Conservation (phyloP, 257 asterid species). For the Linaria vulgaris region DNA sequence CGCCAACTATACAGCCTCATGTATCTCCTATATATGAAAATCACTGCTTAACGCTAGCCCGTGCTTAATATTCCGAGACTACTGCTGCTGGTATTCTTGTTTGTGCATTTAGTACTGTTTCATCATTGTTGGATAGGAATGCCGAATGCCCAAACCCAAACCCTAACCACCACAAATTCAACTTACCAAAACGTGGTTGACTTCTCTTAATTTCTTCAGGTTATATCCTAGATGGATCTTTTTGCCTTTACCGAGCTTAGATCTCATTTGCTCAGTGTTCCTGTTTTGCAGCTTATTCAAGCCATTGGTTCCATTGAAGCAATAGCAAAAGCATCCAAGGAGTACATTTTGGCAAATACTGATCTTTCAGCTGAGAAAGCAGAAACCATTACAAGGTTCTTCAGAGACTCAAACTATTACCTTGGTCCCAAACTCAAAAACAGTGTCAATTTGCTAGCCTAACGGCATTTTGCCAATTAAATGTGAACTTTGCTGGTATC, state of each 20-base stretch:
- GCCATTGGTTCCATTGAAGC: slow-evolving; percentile 96
- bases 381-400: slow-evolving; percentile 69
- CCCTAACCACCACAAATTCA: too few species aligned
- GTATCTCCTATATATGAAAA: background rate
- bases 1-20: background rate
- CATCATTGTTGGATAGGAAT: background rate
- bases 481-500: background rate
- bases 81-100: slow-evolving; percentile 1
- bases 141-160: too few species aligned
- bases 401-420: slow-evolving; percentile 75
- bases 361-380: slow-evolving; percentile 93
- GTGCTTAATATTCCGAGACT: slow-evolving; percentile 5
- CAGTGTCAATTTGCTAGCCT: slow-evolving; percentile 14
- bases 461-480: background rate
- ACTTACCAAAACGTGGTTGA: background rate
- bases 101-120: background rate
- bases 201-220: background rate
- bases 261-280: slow-evolving; percentile 7
- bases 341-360: slow-evolving; percentile 69
- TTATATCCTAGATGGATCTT: background rate
- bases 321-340: slow-evolving; percentile 80
- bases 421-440: slow-evolving; percentile 70
- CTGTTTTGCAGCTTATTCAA: slow-evolving; percentile 66
- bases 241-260: background rate
- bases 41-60: background rate